Base-by-base conservation (phyloP, 768 basidiomycete species). In the Sistotremastrum niveocremeum region DNA sequence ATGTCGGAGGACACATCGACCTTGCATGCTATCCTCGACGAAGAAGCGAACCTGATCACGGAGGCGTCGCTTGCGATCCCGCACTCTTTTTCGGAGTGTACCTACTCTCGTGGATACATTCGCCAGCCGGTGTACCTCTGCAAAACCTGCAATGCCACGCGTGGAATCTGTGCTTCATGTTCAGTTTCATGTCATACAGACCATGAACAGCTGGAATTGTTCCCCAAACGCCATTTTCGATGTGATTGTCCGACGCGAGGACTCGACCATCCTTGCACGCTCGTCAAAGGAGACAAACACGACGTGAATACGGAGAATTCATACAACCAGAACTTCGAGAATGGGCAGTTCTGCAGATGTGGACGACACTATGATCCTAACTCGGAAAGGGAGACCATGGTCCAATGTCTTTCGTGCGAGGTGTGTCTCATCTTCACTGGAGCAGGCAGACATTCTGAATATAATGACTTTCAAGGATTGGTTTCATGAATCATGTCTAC, bases 401-500 rank as follows among this genome's bases (percentile, higher is more conserved):
- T 89, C 32, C 87, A 90, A 64, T 90, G 87, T 59, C 62, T 89
- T 44, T 66, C 77, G 11, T 90, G 87, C 61, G 87, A 90, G 72
- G 86, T 88, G 52, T 56, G 75, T 68, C 47, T 51, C 43, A 5
- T 41, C 47, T 35, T 42, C 30, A 29, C n/a, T 52, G 32, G 30
- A 29, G 11, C 46, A 37, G 49, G 40, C 36, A 52, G 37, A 9
- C 32, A 42, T 33, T 10, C 20, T 34, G 5, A 31, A 5, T 34
- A 8, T 33, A 41, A 50, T 44, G 31, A 35, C 34, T 46, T 39
- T 48, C n/a, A 50, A 88, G 85, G 86, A 90, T 56, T 90, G 87
- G 87, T 90, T 79, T 61, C 87, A 90, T 54, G 87, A 90, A 65
- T 88, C 84, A 7, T 90, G 87, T 55, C 76, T 87, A 53, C 81